Base-by-base conservation (phyloP, 2,329 filamentous ascomycete genomes). In the Hypoxylon sp. region DNA sequence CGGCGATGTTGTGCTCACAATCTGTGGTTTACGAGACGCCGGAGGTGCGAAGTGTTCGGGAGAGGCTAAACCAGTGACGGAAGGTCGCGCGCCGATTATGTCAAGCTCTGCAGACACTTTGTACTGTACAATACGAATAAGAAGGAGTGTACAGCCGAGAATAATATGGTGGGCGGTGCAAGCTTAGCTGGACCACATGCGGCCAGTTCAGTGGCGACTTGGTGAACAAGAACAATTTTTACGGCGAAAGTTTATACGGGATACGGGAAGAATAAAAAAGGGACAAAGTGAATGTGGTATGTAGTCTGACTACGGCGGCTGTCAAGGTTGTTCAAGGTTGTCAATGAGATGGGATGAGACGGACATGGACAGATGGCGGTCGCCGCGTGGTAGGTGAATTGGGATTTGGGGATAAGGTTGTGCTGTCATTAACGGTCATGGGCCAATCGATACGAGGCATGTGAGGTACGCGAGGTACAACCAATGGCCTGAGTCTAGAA, bases 51-150 rank as follows among this genome's bases (percentile, higher is more conserved):
- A 48, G 53, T 68, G 35, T 10, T 47, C 19, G 39, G 59, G 58
- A 64, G 65, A 42, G 65, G 64, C 55, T 69, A 63, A 61, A 68
- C 58, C 64, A 67, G 44, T 65, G 67, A 62, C 67, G 68, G 67
- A 72, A 65, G 70, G 60, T 68, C 42, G 55, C 67, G 67, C 55
- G 64, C 65, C 57, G 67, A 72, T 71, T 64, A 55, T 67, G 65
- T 67, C 53, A 55, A 66, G 59, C 47, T 57, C 31, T 19, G 39
- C 39, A 21, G 39, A 44, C 17, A 52, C 50, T 27, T 27, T 42
- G 48, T 29, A 62, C 52, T 46, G 50, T 46, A 68, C 62, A 59
- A 67, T 55, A 57, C 51, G 63, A 59, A 69, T 55, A 62, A 52
- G 62, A 59, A 62, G 11, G 37, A 35, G 68, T 70, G 59, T 57